phyloP scores from a whole-genome alignment of 345 rosid species.

The Lepidium aucheri region DNA sequence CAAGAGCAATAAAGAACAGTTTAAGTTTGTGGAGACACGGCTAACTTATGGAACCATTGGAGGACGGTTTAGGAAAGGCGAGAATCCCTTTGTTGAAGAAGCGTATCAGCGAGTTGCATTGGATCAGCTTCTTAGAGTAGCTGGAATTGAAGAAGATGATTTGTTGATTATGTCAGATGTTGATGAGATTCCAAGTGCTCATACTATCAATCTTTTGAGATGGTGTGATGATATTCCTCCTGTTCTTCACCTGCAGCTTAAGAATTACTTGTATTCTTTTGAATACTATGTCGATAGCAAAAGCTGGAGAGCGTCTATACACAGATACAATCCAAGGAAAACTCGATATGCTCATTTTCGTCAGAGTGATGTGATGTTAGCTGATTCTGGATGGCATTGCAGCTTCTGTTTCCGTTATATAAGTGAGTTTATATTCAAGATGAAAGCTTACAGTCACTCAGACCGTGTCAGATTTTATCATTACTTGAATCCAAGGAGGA shows the following conservation, averaged over 20 bases:
- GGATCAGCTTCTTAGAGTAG: conserved; percentile 62
- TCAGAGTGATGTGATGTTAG: conserved; percentile 51
- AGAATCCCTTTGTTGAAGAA: conserved; percentile 87
- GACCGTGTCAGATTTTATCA: conserved; percentile 84
- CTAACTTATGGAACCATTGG: conserved; percentile 71
- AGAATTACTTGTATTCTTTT: conserved; percentile 76
- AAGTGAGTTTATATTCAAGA: conserved; percentile 73
- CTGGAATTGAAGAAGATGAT: conserved; percentile 88
- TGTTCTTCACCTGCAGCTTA: conserved; percentile 74
- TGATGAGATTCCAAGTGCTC: conserved; percentile 93
- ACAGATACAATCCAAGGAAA: conserved; percentile 47
- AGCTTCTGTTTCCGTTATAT: conserved; percentile 87
- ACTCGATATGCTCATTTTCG: conserved; percentile 83
- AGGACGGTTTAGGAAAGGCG: conserved; percentile 76
- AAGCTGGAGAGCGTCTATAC: conserved; percentile 94
- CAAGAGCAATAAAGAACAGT: conserved; percentile 41
- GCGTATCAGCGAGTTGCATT: conserved; percentile 80
- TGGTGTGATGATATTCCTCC: conserved; percentile 87
- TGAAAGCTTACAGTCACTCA: conserved; percentile 92
- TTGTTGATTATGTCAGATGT: conserved; percentile 94
- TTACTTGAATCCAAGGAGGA: conserved; percentile 63
- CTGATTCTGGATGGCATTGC: conserved; percentile 94
- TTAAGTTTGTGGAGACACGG: conserved; percentile 57
- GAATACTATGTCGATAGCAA: conserved; percentile 60
- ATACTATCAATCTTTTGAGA: conserved; percentile 77